Evolutionary conservation across 176 grass and related monocot species (phyloP).

Genomic region (Dendrocalamus sinicus): DNA sequence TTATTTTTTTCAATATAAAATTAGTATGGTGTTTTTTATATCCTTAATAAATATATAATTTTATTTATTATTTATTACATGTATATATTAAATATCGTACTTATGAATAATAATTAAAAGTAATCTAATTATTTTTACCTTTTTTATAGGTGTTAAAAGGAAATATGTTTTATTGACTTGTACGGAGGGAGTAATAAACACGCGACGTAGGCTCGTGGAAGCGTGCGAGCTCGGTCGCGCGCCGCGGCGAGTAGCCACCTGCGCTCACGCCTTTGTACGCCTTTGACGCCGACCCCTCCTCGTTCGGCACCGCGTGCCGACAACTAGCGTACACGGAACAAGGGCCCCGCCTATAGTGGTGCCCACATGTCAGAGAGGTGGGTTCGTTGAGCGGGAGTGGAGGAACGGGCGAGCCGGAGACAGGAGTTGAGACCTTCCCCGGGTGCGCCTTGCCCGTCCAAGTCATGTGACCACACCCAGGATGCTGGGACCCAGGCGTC

Average conservation of each 20-base stretch:
- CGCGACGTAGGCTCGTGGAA: background rate
- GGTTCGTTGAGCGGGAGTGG: fast-evolving
- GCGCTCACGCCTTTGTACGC: background rate
- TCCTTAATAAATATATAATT: too few species aligned
- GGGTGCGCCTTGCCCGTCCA: background rate
- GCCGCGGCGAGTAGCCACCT: constrained; percentile 49
- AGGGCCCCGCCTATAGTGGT: background rate
- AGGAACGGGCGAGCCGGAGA: background rate
- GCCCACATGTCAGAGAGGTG: background rate
- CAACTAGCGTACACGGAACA: background rate
- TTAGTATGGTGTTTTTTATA: too few species aligned
- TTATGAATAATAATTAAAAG: too few species aligned
- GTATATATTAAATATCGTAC: too few species aligned
- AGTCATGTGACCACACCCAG: too few species aligned
- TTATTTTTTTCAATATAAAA: too few species aligned
- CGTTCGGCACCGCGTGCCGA: background rate
- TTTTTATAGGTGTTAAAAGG: too few species aligned
- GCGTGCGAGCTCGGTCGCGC: background rate
- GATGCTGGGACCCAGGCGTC: background rate
- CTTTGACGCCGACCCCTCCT: background rate
- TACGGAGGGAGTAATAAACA: background rate
- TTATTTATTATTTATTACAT: too few species aligned
- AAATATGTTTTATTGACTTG: too few species aligned
- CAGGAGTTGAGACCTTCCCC: constrained; percentile 32
- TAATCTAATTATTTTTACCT: too few species aligned